Evolutionary conservation across 345 rosid species (phyloP).

Genomic region (Noccaea caerulescens): DNA sequence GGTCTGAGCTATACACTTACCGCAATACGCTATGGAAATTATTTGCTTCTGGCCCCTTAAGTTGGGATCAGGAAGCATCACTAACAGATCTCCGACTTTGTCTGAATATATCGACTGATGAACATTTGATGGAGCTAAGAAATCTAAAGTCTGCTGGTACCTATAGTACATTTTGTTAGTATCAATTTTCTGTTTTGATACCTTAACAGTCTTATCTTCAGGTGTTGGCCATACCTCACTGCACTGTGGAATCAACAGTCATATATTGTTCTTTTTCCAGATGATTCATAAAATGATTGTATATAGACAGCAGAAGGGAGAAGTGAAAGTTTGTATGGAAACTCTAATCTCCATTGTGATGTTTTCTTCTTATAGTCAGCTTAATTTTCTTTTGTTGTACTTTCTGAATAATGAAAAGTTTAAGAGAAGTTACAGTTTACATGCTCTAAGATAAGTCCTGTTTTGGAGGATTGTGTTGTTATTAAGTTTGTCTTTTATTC

Average conservation of each 20-base stretch:
- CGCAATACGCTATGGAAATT: constrained; percentile 55
- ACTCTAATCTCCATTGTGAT: constrained; percentile 24
- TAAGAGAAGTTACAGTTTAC: background rate
- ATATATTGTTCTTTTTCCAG: constrained; percentile 29
- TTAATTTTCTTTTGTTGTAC: constrained; percentile 16
- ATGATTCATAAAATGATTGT: constrained; percentile 38
- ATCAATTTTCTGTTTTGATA: constrained; percentile 14
- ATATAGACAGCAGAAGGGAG: constrained; percentile 31
- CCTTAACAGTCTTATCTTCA: constrained; percentile 38
- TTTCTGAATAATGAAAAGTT: constrained; percentile 21
- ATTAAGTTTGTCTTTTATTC: background rate
- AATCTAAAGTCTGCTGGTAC: constrained; percentile 57
- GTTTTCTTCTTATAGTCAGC: constrained; percentile 11
- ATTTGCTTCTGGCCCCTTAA: constrained; percentile 70
- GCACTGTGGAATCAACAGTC: constrained; percentile 37
- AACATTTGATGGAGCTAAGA: constrained; percentile 73
- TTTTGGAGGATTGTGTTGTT: constrained; percentile 1
- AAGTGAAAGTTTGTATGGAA: constrained; percentile 32
- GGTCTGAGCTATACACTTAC: constrained; percentile 66
- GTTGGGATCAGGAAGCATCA: constrained; percentile 80
- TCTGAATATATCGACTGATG: constrained; percentile 75
- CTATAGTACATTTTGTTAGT: constrained; percentile 45
- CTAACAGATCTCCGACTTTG: constrained; percentile 73
- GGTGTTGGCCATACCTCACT: constrained; percentile 44
- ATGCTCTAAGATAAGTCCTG: background rate